A percentile compares a stretch with the other conserved stretches of the same genome.
Conservation (phyloP, 192 early-diverging fungal species). For the Backusella macrospora region DNA sequence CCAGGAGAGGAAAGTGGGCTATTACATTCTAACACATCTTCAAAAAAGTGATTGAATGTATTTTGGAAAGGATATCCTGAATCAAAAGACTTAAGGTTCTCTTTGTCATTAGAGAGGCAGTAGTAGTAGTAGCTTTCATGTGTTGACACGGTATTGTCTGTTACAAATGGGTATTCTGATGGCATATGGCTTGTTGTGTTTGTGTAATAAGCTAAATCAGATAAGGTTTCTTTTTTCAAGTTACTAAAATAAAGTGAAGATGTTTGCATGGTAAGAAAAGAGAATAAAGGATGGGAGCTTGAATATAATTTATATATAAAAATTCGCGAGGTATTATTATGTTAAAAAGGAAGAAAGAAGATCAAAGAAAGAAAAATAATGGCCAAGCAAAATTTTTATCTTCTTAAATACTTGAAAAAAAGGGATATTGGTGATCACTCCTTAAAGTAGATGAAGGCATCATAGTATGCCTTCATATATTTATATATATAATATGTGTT, state of each 20-base stretch:
- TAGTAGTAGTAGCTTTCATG: not conserved
- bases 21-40: constrained; percentile 7
- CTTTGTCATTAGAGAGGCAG: not conserved
- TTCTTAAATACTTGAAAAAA: constrained; percentile 3
- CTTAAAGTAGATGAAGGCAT: constrained; percentile 11
- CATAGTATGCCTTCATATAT: constrained; percentile 5
- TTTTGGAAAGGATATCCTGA: not conserved
- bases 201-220: not conserved
- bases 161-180: not conserved
- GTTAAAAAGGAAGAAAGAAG: not conserved
- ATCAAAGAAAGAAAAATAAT: not conserved
- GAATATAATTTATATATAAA: not conserved
- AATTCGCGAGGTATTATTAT: not conserved
- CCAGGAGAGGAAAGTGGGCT: not conserved
- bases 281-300: not conserved
- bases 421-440: not conserved
- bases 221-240: not conserved
- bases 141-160: not conserved
- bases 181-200: not conserved
- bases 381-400: not conserved
- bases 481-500: not conserved
- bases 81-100: not conserved
- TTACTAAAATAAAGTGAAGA: not conserved
- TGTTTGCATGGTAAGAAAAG: not conserved
- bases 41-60: constrained; percentile 9